Percentiles rank a stretch among this genome's conserved stretches.
These are phyloP conservation scores for Aquilaria agallochum DNA, from an alignment of 441 rosid species.

Conservation along the genomic window DNA sequence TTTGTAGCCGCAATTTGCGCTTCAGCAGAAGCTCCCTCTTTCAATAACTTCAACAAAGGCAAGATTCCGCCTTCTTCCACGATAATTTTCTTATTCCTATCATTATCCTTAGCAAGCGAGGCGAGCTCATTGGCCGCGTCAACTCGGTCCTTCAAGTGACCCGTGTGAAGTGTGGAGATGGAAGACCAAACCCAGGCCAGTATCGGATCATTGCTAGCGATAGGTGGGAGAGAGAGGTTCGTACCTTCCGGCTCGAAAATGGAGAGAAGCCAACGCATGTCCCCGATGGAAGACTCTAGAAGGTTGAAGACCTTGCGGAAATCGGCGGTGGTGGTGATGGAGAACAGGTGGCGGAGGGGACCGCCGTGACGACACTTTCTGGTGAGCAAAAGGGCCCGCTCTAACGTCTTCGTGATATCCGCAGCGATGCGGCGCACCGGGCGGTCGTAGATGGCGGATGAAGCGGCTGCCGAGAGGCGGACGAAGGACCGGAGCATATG, in stretches of 20 bases:
- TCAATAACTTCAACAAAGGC: constrained; percentile 50
- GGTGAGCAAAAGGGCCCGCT: constrained; percentile 41
- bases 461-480: constrained; percentile 30
- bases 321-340: constrained; percentile 46
- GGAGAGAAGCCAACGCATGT: constrained; percentile 51
- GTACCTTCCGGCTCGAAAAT: constrained; percentile 39
- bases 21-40: constrained; percentile 44
- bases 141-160: constrained; percentile 33
- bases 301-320: constrained; percentile 42
- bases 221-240: constrained; percentile 48
- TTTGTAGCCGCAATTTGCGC: constrained; percentile 48
- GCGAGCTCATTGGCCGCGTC: constrained; percentile 56
- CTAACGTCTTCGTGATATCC: constrained; percentile 53
- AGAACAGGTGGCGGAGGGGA: constrained; percentile 51
- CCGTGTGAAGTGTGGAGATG: constrained; percentile 48
- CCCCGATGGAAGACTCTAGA: constrained; percentile 51
- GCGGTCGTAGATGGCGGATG: constrained; percentile 42
- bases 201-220: constrained; percentile 63
- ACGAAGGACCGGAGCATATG: constrained; percentile 50
- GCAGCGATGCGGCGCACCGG: constrained; percentile 42
- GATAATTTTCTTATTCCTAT: constrained; percentile 57
- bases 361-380: constrained; percentile 50
- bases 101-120: constrained; percentile 42
- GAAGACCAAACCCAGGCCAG: constrained; percentile 68
- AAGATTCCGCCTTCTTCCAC: constrained; percentile 54